Conservation (phyloP, 2,329 filamentous ascomycete species). For the Magnaporthiopsis incrustans region DNA sequence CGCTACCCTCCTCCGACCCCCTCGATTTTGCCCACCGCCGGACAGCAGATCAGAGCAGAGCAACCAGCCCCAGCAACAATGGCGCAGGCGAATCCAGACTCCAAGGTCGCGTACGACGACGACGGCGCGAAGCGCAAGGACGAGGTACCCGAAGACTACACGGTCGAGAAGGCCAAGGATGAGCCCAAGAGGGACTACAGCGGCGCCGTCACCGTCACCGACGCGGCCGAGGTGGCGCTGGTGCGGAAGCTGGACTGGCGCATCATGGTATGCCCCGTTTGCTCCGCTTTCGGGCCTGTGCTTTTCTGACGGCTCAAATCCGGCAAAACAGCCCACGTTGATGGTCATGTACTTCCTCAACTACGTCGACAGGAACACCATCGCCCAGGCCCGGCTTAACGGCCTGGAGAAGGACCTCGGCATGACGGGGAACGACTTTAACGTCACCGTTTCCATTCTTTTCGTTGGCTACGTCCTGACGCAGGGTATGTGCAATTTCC, state of each 20-base stretch:
- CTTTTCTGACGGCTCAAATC: not conserved
- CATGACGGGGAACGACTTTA: slow-evolving; percentile 30
- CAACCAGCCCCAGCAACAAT: not conserved
- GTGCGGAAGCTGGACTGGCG: slow-evolving; percentile 10
- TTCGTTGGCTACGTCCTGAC: slow-evolving; percentile 24
- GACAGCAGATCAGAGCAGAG: not conserved
- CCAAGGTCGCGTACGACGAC: slow-evolving; percentile 1
- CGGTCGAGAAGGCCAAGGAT: not conserved
- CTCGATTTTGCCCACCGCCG: no score
- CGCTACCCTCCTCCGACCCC: not conserved
- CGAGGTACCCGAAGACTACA: not conserved
- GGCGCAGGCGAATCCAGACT: slow-evolving; percentile 2
- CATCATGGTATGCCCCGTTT: slow-evolving; percentile 1
- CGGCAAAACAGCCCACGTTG: slow-evolving; percentile 3
- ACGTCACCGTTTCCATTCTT: slow-evolving; percentile 24
- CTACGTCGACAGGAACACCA: slow-evolving; percentile 37
- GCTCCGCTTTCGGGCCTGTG: not conserved
- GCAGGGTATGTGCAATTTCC: slow-evolving; percentile 10
- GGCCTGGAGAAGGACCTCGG: slow-evolving; percentile 34
- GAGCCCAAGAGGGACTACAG: slow-evolving; percentile 5
- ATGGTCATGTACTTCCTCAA: slow-evolving; percentile 54
- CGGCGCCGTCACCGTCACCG: slow-evolving; percentile 10
- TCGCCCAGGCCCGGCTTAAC: slow-evolving; percentile 29
- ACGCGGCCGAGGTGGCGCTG: slow-evolving; percentile 10
- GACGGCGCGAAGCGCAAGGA: not conserved